Evolutionary conservation across 208 protist genomes (phyloP).

Genomic region (Lotmaria passim): DNA sequence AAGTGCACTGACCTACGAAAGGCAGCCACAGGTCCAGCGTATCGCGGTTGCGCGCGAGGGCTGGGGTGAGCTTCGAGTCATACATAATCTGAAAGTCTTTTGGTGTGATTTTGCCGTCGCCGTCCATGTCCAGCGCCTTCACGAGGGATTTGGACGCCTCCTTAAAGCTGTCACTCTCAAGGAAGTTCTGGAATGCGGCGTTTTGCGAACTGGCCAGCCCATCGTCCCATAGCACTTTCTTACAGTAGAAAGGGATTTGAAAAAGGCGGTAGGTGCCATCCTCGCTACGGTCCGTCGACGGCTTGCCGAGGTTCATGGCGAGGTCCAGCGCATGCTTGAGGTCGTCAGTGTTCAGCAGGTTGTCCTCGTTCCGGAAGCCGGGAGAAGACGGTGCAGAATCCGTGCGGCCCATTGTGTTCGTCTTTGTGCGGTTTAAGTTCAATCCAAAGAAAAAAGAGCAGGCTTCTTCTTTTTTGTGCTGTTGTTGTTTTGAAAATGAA

Average conservation of each 20-base stretch:
- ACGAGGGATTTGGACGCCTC: slow-evolving; percentile 35
- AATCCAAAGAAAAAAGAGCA: no score
- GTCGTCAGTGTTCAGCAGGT: slow-evolving; percentile 59
- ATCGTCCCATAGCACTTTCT: slow-evolving; percentile 47
- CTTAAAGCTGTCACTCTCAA: slow-evolving; percentile 48
- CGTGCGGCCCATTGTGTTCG: slow-evolving; percentile 9
- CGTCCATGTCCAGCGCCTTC: slow-evolving; percentile 59
- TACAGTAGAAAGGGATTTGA: slow-evolving; percentile 46
- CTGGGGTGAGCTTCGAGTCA: slow-evolving; percentile 43
- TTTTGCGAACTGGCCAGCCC: slow-evolving; percentile 35
- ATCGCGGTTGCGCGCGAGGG: slow-evolving; percentile 33
- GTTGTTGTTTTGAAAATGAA: no score
- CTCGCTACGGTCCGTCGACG: slow-evolving; percentile 19
- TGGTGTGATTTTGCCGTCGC: slow-evolving; percentile 63
- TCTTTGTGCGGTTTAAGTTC: neutral
- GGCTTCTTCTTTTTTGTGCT: no score
- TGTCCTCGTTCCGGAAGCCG: slow-evolving; percentile 22
- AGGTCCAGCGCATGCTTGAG: slow-evolving; percentile 58
- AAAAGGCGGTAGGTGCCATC: slow-evolving; percentile 47
- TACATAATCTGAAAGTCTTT: slow-evolving; percentile 79
- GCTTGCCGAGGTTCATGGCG: slow-evolving; percentile 46
- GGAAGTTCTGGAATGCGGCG: slow-evolving; percentile 40
- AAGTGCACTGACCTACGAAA: slow-evolving; percentile 53
- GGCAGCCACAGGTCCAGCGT: slow-evolving; percentile 55
- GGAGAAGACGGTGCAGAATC: neutral